Percentiles rank a stretch among this genome's conserved stretches.
phyloP scores from a whole-genome alignment of 345 rosid genomes.

The Brassica incana region DNA sequence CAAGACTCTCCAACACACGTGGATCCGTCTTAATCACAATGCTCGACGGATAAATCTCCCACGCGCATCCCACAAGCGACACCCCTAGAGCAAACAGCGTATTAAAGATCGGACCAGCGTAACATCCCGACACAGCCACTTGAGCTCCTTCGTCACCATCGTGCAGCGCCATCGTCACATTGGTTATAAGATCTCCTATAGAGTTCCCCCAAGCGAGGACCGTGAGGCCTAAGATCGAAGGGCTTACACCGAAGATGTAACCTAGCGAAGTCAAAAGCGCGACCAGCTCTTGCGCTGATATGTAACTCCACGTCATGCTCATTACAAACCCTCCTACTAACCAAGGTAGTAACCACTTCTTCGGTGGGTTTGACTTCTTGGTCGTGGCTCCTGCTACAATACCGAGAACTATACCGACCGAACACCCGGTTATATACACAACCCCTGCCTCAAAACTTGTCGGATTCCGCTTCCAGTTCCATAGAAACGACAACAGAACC shows the following conservation, averaged over 20 bases:
- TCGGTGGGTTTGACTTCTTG: conserved; percentile 61
- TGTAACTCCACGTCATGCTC: conserved; percentile 91
- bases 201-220: conserved; percentile 98
- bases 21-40: conserved; percentile 60
- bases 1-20: conserved; percentile 67
- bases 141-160: conserved; percentile 82
- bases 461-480: conserved; percentile 45
- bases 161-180: conserved; percentile 71
- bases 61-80: conserved; percentile 64
- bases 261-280: conserved; percentile 73
- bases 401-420: conserved; percentile 62
- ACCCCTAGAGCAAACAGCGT: conserved; percentile 76
- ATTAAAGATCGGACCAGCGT: conserved; percentile 91
- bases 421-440: conserved; percentile 51
- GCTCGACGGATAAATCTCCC: conserved; percentile 55
- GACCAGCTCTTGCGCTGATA: conserved; percentile 80
- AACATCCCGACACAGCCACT: conserved; percentile 85
- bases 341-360: conserved; percentile 64
- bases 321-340: conserved; percentile 75
- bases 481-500: conserved; percentile 57
- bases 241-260: conserved; percentile 63
- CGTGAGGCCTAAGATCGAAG: conserved; percentile 81
- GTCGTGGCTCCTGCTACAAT: conserved; percentile 62
- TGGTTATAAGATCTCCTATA: conserved; percentile 78
- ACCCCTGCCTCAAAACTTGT: conserved; percentile 36